A percentile compares a stretch with the other conserved stretches of the same genome.
Conservation (phyloP, 2,329 filamentous ascomycete species). For the Penicillium fuscoglaucum region DNA sequence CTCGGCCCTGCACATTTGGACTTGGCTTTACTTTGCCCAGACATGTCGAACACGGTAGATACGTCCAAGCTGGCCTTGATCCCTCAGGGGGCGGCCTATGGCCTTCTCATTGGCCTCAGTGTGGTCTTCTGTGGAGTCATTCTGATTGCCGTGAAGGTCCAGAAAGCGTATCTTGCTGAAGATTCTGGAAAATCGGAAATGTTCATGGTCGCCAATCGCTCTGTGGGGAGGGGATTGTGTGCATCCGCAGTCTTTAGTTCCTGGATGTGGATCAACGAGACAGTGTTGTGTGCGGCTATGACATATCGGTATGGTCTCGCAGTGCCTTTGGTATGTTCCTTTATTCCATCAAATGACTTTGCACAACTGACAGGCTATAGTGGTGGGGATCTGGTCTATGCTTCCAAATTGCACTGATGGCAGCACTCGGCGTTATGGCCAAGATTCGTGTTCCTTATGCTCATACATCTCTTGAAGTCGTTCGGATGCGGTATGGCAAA, state of each 20-base stretch:
- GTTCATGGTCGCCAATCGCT: slow-evolving; percentile 44
- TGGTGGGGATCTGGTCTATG: slow-evolving; percentile 45
- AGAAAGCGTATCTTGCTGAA: slow-evolving; percentile 36
- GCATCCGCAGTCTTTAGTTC: slow-evolving; percentile 42
- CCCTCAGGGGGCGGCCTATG: slow-evolving; percentile 42
- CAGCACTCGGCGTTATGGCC: slow-evolving; percentile 50
- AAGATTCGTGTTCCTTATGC: slow-evolving; percentile 54
- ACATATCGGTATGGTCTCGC: slow-evolving; percentile 39
- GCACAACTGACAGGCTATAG: slow-evolving; percentile 14
- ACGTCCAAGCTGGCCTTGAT: slow-evolving; percentile 26
- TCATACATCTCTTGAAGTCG: slow-evolving; percentile 54
- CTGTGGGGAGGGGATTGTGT: slow-evolving; percentile 40
- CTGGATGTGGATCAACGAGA: slow-evolving; percentile 45
- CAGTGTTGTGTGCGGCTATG: slow-evolving; percentile 36
- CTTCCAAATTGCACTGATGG: slow-evolving; percentile 54
- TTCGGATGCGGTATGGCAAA: slow-evolving; percentile 50
- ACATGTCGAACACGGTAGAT: slow-evolving; percentile 23
- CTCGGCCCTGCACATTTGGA: slow-evolving; percentile 1
- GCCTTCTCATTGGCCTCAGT: slow-evolving; percentile 51
- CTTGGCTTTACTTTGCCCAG: slow-evolving; percentile 4
- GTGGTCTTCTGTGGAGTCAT: slow-evolving; percentile 52
- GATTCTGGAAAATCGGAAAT: slow-evolving; percentile 44
- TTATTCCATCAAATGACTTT: not conserved
- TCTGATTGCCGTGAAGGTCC: slow-evolving; percentile 48
- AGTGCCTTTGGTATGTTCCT: slow-evolving; percentile 32